Conservation (phyloP, 1,284 basidiomycete species). For the Boletus semigastroideus region DNA sequence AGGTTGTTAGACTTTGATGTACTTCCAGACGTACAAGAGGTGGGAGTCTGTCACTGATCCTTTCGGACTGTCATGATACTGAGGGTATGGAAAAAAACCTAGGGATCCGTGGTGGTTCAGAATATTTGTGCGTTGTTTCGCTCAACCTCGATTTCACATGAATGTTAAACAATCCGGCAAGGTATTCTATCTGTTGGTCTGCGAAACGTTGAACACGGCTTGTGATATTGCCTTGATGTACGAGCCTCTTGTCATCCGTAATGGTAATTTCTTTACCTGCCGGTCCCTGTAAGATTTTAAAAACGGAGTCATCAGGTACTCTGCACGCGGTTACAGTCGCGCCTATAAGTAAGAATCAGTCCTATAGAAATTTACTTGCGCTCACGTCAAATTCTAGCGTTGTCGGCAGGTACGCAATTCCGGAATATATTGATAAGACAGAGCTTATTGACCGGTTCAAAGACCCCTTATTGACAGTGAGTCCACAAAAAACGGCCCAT, state of each 20-base stretch:
- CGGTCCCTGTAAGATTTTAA: background rate
- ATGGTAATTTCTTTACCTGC: background rate
- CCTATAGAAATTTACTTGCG: background rate
- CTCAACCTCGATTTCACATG: too few relatives aligned
- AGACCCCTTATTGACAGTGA: background rate
- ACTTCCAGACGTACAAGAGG: background rate
- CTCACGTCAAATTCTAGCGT: background rate
- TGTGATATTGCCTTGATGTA: constrained; percentile 1
- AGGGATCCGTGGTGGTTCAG: background rate
- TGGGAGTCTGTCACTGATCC: background rate
- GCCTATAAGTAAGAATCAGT: background rate
- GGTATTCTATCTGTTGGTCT: background rate
- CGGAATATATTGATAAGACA: background rate
- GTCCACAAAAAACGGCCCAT: background rate
- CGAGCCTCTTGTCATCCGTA: background rate
- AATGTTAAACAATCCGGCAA: background rate
- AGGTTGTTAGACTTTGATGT: background rate
- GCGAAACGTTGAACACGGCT: background rate
- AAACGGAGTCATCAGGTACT: background rate
- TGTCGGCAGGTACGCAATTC: background rate
- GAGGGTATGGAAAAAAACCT: background rate
- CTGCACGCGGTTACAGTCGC: background rate
- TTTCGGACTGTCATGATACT: background rate
- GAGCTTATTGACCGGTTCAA: background rate
- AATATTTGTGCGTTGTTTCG: background rate